Evolutionary conservation across 192 early-diverging fungal species (phyloP).

Genomic region (Helicostylum pulchrum): DNA sequence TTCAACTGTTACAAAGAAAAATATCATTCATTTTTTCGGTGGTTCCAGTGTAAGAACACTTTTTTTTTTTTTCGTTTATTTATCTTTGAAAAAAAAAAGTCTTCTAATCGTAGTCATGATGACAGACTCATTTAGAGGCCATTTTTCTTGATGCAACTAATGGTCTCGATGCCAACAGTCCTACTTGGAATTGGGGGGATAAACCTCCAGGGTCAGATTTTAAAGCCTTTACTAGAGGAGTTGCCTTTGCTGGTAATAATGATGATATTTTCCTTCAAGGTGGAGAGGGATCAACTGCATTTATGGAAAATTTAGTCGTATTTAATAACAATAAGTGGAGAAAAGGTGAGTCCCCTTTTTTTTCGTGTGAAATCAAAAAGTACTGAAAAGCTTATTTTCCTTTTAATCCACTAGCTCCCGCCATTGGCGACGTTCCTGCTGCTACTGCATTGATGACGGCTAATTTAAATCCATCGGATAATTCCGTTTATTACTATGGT

Average conservation of each 20-base stretch:
- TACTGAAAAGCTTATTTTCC: neutral
- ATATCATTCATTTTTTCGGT: constrained; percentile 4
- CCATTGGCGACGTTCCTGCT: too few species aligned
- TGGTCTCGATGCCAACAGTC: neutral
- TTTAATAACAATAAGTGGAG: neutral
- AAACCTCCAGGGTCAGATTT: neutral
- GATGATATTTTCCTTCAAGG: constrained; percentile 1
- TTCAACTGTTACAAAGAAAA: constrained; percentile 2
- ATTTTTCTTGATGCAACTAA: neutral
- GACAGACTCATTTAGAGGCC: neutral
- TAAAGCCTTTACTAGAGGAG: constrained; percentile 1
- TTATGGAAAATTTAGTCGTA: neutral
- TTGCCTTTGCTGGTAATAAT: neutral
- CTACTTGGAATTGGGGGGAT: neutral
- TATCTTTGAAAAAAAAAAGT: neutral
- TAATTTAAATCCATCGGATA: neutral
- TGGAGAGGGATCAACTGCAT: neutral
- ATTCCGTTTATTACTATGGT: constrained; percentile 12
- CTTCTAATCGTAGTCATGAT: neutral
- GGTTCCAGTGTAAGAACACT: constrained; percentile 8
- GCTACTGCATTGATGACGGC: neutral
- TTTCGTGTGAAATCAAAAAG: too few species aligned
- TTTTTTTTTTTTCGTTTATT: too few species aligned
- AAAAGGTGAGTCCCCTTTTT: neutral
- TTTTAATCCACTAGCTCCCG: neutral